A percentile compares a stretch with the other conserved stretches of the same genome.
phyloP scores from a whole-genome alignment of 1,139 yeast species.

The Hyphopichia buzzinii region DNA sequence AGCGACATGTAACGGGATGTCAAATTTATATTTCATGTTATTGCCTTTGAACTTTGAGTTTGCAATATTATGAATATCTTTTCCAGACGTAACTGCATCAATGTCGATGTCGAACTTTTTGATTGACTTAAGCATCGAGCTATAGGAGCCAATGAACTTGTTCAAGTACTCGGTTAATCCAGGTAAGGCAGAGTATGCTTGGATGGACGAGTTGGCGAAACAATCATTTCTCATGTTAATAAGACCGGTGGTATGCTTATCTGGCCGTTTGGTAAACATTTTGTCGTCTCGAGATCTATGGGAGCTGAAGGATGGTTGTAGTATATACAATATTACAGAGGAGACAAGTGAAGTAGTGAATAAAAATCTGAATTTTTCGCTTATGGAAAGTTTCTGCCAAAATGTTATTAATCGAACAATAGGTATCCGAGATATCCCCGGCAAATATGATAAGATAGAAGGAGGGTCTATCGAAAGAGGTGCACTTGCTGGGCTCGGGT shows the following conservation, averaged over 20 bases:
- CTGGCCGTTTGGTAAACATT: constrained; percentile 60
- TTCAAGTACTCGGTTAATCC: constrained; percentile 62
- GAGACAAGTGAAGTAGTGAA: constrained; percentile 1
- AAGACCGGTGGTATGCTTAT: constrained; percentile 76
- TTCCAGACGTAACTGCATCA: constrained; percentile 15
- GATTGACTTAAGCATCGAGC: constrained; percentile 28
- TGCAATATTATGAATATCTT: constrained; percentile 9
- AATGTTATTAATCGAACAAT: not conserved
- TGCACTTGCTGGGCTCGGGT: not conserved
- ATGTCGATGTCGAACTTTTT: constrained; percentile 20
- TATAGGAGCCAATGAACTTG: constrained; percentile 29
- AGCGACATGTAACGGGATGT: constrained; percentile 55
- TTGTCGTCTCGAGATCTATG: constrained; percentile 5
- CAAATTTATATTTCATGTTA: constrained; percentile 24
- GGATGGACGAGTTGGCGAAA: constrained; percentile 88
- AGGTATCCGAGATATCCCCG: not conserved
- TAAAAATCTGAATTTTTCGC: not conserved
- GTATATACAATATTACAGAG: constrained; percentile 16
- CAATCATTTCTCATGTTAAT: constrained; percentile 84
- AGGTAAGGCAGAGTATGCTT: constrained; percentile 75
- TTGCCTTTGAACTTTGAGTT: constrained; percentile 26
- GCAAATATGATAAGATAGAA: not conserved
- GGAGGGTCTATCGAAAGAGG: not conserved
- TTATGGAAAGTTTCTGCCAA: not conserved
- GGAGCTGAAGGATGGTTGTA: constrained; percentile 22